Evolutionary conservation across 208 protist genomes (phyloP), one percentile per base, ranked within the genome.

Genomic region (Endotrypanum monterogeii): DNA sequence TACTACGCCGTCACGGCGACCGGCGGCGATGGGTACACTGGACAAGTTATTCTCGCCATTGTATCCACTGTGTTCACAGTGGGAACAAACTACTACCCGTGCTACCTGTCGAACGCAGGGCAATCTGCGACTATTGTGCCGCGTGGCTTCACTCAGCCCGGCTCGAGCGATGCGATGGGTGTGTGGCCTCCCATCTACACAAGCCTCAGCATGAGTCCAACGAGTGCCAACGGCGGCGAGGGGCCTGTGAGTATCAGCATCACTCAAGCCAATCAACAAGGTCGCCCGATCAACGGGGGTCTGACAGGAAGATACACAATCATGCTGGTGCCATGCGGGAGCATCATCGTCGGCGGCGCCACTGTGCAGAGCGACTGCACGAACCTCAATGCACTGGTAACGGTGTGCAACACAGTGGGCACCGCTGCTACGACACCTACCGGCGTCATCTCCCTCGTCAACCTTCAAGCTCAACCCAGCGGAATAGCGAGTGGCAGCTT

Each of bases 121-220:
- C 69, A 67, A 61, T 76, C 69, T 2, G 84, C 86, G 30, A 84
- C 79, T 20, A 35, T 89, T 18, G 62, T 95, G n/a, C 73, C 48
- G 41, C 87, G 88, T 18, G 62, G 65, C 37, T 62, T 51, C 55
- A 52, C 73, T n/a, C 12, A 67, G 5, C 8, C 28, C 0, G 72
- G 62, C 23, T 54, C 75, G 14, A 74, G 37, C 58, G 61, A 76
- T 50, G 65, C 78, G 3, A 60, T 97, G 57, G 57, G 76, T 25
- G 83, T 97, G 28, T 95, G 88, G 89, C 72, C 87, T 5, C 56
- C 84, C 18, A 51, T 95, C n/a, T 97, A 97, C 80, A 82, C 57
- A n/a, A 71, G 57, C 68, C 89, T 84, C 61, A 50, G 55, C n/a
- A 69, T 95, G 62, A 68, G 30, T 8, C 89, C 89, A 9, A 23